Evolutionary conservation across 225 moss, liverwort and hornwort species (phyloP).

Genomic region (Pseudoscleropodium purum): DNA sequence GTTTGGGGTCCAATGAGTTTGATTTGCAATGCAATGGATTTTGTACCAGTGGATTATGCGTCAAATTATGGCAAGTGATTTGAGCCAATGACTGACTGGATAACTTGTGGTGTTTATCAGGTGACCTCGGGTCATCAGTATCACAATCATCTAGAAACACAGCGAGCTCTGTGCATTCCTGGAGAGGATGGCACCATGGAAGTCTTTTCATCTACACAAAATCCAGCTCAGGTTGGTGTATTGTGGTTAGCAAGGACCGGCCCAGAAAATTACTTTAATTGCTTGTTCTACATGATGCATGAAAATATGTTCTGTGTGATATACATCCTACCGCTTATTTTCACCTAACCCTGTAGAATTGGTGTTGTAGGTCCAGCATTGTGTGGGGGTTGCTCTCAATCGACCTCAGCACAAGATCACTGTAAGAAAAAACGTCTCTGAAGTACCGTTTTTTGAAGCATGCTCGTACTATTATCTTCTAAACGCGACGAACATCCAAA

Average conservation of each 20-base stretch:
- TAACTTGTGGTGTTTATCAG: slow-evolving; percentile 10
- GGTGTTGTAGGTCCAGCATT: slow-evolving; percentile 61
- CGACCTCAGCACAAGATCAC: slow-evolving; percentile 74
- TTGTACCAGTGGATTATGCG: neutral
- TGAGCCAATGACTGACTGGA: neutral
- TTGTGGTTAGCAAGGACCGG: neutral
- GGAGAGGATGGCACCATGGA: slow-evolving; percentile 65
- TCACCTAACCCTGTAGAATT: neutral
- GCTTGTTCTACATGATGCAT: neutral
- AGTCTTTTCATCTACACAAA: slow-evolving; percentile 75
- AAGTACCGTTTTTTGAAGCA: neutral
- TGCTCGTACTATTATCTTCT: neutral
- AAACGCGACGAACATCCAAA: neutral
- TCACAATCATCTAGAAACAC: slow-evolving; percentile 78
- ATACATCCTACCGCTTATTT: neutral
- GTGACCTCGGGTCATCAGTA: slow-evolving; percentile 74
- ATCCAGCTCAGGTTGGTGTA: slow-evolving; percentile 35
- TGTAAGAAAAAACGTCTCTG: slow-evolving; percentile 23
- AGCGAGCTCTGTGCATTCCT: slow-evolving; percentile 68
- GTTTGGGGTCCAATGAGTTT: neutral
- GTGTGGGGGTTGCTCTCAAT: slow-evolving; percentile 72
- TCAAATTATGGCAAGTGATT: neutral
- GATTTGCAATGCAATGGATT: neutral
- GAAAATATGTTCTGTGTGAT: neutral
- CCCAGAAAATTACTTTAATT: neutral